These are phyloP conservation scores for Russula lepida DNA, from an alignment of 768 basidiomycete genomes.

Conservation along the genomic window DNA sequence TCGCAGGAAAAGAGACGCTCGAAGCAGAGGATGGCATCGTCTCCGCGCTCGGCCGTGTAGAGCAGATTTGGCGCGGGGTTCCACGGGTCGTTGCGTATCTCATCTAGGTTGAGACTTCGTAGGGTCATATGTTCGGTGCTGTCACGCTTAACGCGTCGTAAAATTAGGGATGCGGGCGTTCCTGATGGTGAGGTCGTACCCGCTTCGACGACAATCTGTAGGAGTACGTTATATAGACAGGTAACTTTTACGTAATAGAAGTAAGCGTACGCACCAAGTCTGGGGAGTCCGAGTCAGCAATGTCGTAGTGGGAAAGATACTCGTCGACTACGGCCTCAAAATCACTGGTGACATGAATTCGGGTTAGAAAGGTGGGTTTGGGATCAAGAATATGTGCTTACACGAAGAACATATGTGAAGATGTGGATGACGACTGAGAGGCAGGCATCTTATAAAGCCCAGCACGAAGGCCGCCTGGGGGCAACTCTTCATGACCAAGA, in stretches of 20 bases:
- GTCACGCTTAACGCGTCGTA: constrained; percentile 11
- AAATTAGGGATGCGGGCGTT: constrained; percentile 3
- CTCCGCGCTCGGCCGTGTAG: constrained; percentile 36
- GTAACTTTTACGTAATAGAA: not conserved
- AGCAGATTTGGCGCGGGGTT: constrained; percentile 44
- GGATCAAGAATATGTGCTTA: not conserved
- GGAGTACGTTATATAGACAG: too few species aligned
- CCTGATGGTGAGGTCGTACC: not conserved
- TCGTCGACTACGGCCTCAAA: constrained; percentile 20
- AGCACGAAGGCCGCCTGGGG: not conserved
- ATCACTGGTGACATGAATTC: not conserved
- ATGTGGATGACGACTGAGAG: constrained; percentile 16
- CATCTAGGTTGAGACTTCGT: constrained; percentile 37
- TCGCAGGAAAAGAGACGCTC: constrained; percentile 39
- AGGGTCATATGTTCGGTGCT: constrained; percentile 34
- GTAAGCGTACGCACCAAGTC: constrained; percentile 18
- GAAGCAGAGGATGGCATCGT: constrained; percentile 36
- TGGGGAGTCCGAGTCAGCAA: not conserved
- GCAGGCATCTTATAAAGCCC: constrained; percentile 10
- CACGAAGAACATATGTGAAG: constrained; percentile 15
- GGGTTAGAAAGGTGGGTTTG: not conserved
- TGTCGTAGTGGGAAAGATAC: constrained; percentile 13
- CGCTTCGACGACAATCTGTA: constrained; percentile 14
- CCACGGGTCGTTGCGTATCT: constrained; percentile 44
- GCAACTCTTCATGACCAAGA: not conserved